Percentiles rank a stretch among this genome's conserved stretches.
These are phyloP conservation scores for Ammopiptanthus mongolicus DNA, from an alignment of 306 rosid species.

Conservation along the genomic window DNA sequence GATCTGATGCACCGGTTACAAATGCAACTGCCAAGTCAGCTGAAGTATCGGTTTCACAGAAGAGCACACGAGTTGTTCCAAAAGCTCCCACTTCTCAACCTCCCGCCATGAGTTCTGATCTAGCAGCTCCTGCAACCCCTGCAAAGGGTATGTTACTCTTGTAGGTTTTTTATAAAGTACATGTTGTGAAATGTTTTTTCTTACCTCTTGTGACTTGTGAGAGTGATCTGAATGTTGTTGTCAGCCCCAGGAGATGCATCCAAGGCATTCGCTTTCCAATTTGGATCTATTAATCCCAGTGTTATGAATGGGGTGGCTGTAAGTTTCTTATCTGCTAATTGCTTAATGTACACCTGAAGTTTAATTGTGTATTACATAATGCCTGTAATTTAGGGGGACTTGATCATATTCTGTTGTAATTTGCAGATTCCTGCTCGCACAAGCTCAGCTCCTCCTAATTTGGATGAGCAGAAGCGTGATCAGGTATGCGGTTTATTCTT, in stretches of 20 bases:
- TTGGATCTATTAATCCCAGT: slow-evolving; percentile 84
- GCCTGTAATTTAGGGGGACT: not conserved
- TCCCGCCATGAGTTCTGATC: slow-evolving; percentile 47
- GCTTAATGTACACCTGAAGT: not conserved
- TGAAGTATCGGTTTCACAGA: slow-evolving; percentile 52
- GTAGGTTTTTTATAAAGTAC: not conserved
- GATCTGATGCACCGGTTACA: slow-evolving; percentile 35
- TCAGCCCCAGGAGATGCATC: slow-evolving; percentile 61
- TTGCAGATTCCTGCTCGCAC: slow-evolving; percentile 91
- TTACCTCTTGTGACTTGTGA: not conserved
- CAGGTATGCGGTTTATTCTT: slow-evolving; percentile 47
- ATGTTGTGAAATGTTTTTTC: not conserved
- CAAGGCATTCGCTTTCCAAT: slow-evolving; percentile 61
- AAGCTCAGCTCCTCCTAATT: slow-evolving; percentile 96
- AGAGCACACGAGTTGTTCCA: slow-evolving; percentile 61
- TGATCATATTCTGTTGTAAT: slow-evolving; percentile 16
- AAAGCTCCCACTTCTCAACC: slow-evolving; percentile 75
- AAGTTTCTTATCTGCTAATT: slow-evolving; percentile 12
- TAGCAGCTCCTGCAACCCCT: slow-evolving; percentile 51
- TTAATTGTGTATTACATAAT: not conserved
- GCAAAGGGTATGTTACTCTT: slow-evolving; percentile 46
- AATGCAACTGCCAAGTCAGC: slow-evolving; percentile 49
- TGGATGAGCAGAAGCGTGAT: slow-evolving; percentile 89
- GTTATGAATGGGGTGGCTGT: slow-evolving; percentile 75
- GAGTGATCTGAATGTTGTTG: slow-evolving; percentile 23